A percentile compares a stretch with the other conserved stretches of the same genome.
Evolutionary conservation across 2,329 filamentous ascomycete genomes (phyloP).

Genomic region (Keithomyces neogunnii): DNA sequence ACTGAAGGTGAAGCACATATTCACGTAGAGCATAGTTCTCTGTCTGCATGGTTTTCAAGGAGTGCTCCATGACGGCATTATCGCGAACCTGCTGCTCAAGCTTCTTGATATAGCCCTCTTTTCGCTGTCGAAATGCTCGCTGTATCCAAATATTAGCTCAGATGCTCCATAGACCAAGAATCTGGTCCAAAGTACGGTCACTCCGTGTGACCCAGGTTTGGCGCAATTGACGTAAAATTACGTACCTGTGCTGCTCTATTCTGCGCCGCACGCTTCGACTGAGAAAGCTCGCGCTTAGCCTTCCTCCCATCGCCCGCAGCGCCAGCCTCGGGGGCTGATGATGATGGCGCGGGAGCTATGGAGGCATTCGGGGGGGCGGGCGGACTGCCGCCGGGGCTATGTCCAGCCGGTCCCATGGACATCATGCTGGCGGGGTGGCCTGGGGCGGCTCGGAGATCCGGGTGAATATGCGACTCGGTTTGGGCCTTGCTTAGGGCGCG

Average conservation of each 20-base stretch:
- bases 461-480: conserved; percentile 39
- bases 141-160: conserved; percentile 26
- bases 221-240: neutral
- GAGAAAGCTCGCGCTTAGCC: conserved; percentile 84
- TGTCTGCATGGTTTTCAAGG: conserved; percentile 69
- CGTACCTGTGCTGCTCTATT: conserved; percentile 91
- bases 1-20: conserved; percentile 87
- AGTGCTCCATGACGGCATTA: conserved; percentile 64
- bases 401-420: conserved; percentile 24
- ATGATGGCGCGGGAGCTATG: conserved; percentile 23
- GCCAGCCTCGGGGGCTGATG: conserved; percentile 16
- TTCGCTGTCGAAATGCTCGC: conserved; percentile 94
- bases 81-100: conserved; percentile 90
- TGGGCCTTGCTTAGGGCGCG: conserved; percentile 27
- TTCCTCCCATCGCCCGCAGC: conserved; percentile 52
- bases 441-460: conserved; percentile 32
- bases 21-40: conserved; percentile 89
- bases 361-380: conserved; percentile 17
- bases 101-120: conserved; percentile 97
- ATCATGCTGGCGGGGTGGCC: conserved; percentile 27
- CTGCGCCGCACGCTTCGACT: conserved; percentile 92
- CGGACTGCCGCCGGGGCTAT: conserved; percentile 20
- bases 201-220: neutral
- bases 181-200: neutral
- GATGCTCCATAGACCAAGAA: neutral